Evolutionary conservation across 441 rosid genomes (phyloP), one percentile per base, ranked within the genome.

Genomic region (Brassica balearica): DNA sequence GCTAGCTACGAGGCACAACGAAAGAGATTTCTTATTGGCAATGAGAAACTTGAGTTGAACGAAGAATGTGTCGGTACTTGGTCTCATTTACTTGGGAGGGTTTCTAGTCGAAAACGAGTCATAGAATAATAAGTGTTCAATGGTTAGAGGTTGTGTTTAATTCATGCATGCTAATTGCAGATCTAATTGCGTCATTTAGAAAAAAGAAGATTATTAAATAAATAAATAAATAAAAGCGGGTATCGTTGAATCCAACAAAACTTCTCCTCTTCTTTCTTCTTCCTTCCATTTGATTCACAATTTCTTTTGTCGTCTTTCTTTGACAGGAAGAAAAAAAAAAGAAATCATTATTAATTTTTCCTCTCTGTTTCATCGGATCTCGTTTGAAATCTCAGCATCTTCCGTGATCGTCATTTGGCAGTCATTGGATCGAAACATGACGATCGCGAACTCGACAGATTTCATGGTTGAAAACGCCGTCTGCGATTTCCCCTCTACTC

Each of bases 391-490:
- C 22, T 32, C 67, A 29, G 8, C 6, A 34, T 34, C 51, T 15
- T 32, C 6, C 55, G 60, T 69, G 69, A 76, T 34, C n/a, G 6
- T 55, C 29, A 25, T 29, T 29, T 29, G 34, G 34, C 5, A 4
- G 34, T 29, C 34, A 6, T 34, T 34, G 8, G 38, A 34, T 53
- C 59, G 83, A 69, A 20, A 72, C 76, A 88, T 90, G 93, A 87
- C 89, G 83, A 87, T 90, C 46, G 85, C 80, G 10, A 78, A 86
- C 78, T 83, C 88, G 43, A 0, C 41, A 11, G 88, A 83, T 11
- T 71, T 78, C 83, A 82, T 87, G 89, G 79, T 87, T 76, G 91
- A 87, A 29, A 87, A 87, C 75, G 97, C 87, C 65, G 85, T 77
- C 48, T 38, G 43, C 3, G 43, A 41, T 41, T 41, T 38, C 43